Evolutionary conservation across 2,329 filamentous ascomycete species (phyloP), one percentile per base, ranked within the genome.

Genomic region (Tetracladium maxilliforme): DNA sequence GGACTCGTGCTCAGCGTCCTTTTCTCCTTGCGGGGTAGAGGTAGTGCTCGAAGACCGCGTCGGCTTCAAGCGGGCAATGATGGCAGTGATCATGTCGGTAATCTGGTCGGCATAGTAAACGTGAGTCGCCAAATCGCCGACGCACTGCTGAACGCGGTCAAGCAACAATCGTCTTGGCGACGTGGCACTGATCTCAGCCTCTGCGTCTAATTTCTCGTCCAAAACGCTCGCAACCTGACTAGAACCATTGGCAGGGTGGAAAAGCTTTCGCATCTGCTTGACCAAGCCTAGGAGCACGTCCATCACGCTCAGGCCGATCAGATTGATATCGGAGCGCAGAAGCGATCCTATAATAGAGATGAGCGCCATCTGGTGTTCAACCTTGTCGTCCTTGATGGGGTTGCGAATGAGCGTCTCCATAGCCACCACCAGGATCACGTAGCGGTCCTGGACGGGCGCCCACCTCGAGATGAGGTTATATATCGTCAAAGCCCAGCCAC

Each of bases 81-180:
- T 75, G 1, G 82, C 72, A 12, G 73, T 67, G 25, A 94, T 72
- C 83, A 95, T 94, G 49, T 98, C 90, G 2, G 80, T 74, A 28
- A 95, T 82, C 49, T 98, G 90, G 39, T 95, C 87, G 3, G 81
- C 81, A 46, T 98, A 98, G 56, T 98, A 98, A 16, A 94, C 75
- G 43, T 98, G 90, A 1, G 82, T 93, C 3, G 86, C 84, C 15
- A 98, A 58, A 44, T 86, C 72, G n/a, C 83, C 83, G 32, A 94
- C 84, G 50, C 82, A 92, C 37, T 69, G 64, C 45, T 90, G 76
- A 10, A 95, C 63, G 16, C 74, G 68, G 17, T 58, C 49, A 15
- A 93, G 54, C 10, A 94, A 59, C 36, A 74, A 64, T 33, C 63
- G 61, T 24, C 74, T 64, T 10, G 51, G 45, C 29, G 76, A 64